Evolutionary conservation across 495 filamentous ascomycete species (phyloP), one percentile per base, ranked within the genome.

Genomic region (Aspergillus olivimuriae): DNA sequence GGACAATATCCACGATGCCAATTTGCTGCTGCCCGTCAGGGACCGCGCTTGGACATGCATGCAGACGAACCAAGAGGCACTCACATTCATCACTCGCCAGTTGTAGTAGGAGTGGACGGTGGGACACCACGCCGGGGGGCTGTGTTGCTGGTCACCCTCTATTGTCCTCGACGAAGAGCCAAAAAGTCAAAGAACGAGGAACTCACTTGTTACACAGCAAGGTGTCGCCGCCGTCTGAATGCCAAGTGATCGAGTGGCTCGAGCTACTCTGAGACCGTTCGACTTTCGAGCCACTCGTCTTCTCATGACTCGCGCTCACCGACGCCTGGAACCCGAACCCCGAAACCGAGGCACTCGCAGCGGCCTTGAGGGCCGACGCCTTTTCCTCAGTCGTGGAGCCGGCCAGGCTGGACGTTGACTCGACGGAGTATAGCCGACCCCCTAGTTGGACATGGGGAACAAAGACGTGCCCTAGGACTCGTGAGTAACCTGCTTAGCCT

Each of bases 81-180:
- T n/a, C n/a, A n/a, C n/a, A n/a, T n/a, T 44, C 41, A 44, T 44
- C 11, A 44, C 31, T 44, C 41, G 11, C 41, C 41, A 44, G 41
- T 44, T 44, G 20, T 44, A 44, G 41, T 35, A 44, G 31, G 11
- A 11, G 19, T 30, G 12, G 30, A 44, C 41, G 9, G 41, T 44
- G 28, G 28, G 20, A 44, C 41, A 44, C 41, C 41, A 44, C 36
- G 34, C 36, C 14, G 41, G 41, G 34, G 41, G 41, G 32, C 41
- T 44, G 31, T 17, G 17, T n/a, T 37, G n/a, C n/a, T 17, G 20
- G 34, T 44, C 41, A 44, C 30, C 16, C 21, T 44, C 11, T 20
- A n/a, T 10, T 37, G 14, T 17, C n/a, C n/a, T n/a, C n/a, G n/a
- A n/a, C n/a, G n/a, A n/a, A n/a, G n/a, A n/a, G n/a, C n/a, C n/a